Percentiles rank a stretch among this genome's conserved stretches.
Conservation (phyloP, 108 stramenopile genomes). For the Fistulifera pelliculosa region DNA sequence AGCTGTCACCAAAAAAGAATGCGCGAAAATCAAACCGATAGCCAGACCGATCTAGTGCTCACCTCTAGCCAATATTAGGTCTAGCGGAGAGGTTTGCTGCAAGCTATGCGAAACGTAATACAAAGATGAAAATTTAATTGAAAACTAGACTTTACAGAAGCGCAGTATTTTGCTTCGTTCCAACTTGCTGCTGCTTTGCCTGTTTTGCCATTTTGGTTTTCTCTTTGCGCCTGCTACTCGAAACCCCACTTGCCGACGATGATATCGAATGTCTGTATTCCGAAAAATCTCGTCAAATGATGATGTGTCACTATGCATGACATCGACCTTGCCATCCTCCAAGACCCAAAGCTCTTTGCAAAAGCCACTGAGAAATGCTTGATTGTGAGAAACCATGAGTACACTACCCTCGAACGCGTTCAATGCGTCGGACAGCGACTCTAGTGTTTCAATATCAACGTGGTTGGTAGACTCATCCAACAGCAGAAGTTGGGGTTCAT, state of each 20-base stretch:
- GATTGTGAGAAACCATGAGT: conserved; percentile 87
- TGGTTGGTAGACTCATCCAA: conserved; percentile 69
- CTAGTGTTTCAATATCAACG: conserved; percentile 87
- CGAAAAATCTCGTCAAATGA: conserved; percentile 54
- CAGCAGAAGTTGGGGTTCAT: conserved; percentile 64
- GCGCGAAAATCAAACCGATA: too few species aligned
- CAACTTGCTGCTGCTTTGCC: conserved; percentile 23
- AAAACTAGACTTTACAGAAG: too few species aligned
- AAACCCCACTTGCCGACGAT: conserved; percentile 12
- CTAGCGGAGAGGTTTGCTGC: too few species aligned
- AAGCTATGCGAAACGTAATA: too few species aligned
- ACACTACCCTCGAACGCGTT: conserved; percentile 73
- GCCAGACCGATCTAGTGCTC: too few species aligned
- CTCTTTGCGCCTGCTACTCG: conserved; percentile 16
- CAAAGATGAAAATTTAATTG: too few species aligned
- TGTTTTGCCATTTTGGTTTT: conserved; percentile 37
- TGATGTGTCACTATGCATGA: conserved; percentile 34
- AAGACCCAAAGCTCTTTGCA: conserved; percentile 75
- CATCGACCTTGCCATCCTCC: conserved; percentile 41
- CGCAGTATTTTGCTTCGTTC: conserved; percentile 1
- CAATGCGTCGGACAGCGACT: conserved; percentile 73
- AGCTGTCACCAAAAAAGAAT: background rate
- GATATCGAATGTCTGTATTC: conserved; percentile 23
- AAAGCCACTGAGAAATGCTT: conserved; percentile 51
- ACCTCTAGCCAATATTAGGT: too few species aligned